Evolutionary conservation across 1,284 basidiomycete genomes (phyloP).

Genomic region (Ganoderma lingzhi): DNA sequence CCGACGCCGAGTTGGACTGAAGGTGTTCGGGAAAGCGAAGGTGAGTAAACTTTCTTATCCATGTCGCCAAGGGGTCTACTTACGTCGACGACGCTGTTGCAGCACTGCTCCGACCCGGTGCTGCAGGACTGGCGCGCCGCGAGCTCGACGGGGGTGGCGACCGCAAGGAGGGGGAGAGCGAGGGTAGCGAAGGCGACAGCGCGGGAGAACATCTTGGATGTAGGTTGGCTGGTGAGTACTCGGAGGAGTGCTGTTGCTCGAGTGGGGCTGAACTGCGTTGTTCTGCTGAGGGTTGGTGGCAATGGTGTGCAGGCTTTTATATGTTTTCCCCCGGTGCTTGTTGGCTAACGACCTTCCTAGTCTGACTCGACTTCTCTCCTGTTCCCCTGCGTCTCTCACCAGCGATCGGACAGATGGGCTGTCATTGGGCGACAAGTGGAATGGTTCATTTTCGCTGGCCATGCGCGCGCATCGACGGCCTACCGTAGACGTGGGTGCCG

Average conservation of each 20-base stretch:
- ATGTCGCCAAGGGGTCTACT: not conserved
- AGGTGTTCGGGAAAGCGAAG: not conserved
- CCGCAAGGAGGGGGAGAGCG: constrained; percentile 39
- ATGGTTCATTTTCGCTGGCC: not conserved
- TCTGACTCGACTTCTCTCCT: not conserved
- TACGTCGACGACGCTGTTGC: constrained; percentile 23
- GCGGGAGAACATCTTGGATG: constrained; percentile 28
- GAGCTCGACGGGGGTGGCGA: constrained; percentile 37
- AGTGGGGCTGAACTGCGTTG: constrained; percentile 26
- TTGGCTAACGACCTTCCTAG: not conserved
- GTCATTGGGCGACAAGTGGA: constrained; percentile 5
- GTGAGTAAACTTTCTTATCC: not conserved
- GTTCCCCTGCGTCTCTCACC: not conserved
- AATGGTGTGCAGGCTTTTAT: constrained; percentile 20
- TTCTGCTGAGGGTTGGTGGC: constrained; percentile 23
- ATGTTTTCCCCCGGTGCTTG: not conserved
- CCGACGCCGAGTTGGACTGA: constrained; percentile 24
- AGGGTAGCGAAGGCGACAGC: constrained; percentile 26
- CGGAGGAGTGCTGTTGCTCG: not conserved
- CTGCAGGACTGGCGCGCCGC: constrained; percentile 29
- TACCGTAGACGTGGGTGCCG: constrained; percentile 7
- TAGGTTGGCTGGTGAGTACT: constrained; percentile 7
- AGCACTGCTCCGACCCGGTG: constrained; percentile 31
- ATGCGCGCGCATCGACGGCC: constrained; percentile 3
- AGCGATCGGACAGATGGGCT: not conserved